phyloP scores from a whole-genome alignment of 2,329 filamentous ascomycete genomes.

The Neofusicoccum laricinum region DNA sequence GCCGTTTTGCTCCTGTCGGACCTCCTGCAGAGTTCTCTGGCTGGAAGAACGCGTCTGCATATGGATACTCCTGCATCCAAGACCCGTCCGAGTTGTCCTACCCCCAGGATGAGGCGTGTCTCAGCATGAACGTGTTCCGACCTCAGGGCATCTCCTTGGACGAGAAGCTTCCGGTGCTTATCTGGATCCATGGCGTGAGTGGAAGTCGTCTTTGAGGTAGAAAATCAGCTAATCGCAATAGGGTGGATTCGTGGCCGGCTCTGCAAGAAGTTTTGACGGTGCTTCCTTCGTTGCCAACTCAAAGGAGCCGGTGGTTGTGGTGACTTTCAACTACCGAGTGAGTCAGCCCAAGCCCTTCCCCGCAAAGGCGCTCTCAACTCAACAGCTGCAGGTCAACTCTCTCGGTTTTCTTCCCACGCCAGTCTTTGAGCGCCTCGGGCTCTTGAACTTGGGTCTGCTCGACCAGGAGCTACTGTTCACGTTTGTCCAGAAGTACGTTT shows the following conservation, averaged over 20 bases:
- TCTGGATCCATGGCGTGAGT: constrained; percentile 15
- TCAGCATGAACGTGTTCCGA: constrained; percentile 26
- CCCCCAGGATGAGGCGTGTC: constrained; percentile 7
- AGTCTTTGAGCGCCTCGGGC: constrained; percentile 29
- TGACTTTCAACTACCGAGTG: constrained; percentile 35
- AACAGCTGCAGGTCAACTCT: constrained; percentile 17
- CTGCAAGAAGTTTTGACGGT: constrained; percentile 32
- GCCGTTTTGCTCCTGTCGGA: constrained; percentile 41
- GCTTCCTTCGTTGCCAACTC: constrained; percentile 32
- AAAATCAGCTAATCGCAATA: neutral
- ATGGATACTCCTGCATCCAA: neutral
- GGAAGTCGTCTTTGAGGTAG: too few relatives aligned
- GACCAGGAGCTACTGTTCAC: constrained; percentile 49
- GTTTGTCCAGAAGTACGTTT: constrained; percentile 48
- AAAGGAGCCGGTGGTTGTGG: constrained; percentile 30
- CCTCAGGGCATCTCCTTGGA: neutral
- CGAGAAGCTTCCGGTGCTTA: neutral
- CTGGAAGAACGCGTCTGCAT: constrained; percentile 31
- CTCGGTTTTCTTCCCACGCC: constrained; percentile 32
- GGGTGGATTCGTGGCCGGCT: constrained; percentile 23
- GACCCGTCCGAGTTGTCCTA: constrained; percentile 6
- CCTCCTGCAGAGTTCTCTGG: constrained; percentile 44
- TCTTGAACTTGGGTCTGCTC: constrained; percentile 32
- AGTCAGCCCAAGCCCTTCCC: constrained; percentile 3
- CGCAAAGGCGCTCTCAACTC: neutral